These are phyloP conservation scores for Pterula multifida DNA, from an alignment of 1,284 basidiomycete genomes.

Conservation along the genomic window DNA sequence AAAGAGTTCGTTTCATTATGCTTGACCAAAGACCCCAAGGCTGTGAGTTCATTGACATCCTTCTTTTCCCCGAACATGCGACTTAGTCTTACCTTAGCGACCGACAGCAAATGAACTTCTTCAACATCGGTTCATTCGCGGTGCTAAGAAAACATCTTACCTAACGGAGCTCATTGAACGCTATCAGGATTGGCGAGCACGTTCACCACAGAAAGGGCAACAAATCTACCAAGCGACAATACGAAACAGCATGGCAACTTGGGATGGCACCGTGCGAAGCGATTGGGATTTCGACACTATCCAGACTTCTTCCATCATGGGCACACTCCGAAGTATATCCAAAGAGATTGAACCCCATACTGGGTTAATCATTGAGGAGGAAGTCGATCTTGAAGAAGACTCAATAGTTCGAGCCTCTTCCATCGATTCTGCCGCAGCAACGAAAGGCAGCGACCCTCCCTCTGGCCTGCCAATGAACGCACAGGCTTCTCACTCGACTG, in stretches of 20 bases:
- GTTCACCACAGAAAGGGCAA: slow-evolving; percentile 39
- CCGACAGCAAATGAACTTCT: slow-evolving; percentile 86
- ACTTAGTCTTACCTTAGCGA: slow-evolving; percentile 37
- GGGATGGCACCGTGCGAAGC: slow-evolving; percentile 72
- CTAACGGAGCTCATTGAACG: slow-evolving; percentile 83
- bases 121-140: slow-evolving; percentile 84
- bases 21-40: slow-evolving; percentile 82
- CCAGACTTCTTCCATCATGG: slow-evolving; percentile 60
- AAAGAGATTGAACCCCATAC: slow-evolving; percentile 46
- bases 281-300: slow-evolving; percentile 97
- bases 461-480: slow-evolving; percentile 37
- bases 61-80: slow-evolving; percentile 9
- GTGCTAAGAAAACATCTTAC: slow-evolving; percentile 70
- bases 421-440: slow-evolving; percentile 44
- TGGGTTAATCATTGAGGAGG: slow-evolving; percentile 39
- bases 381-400: slow-evolving; percentile 29
- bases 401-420: slow-evolving; percentile 36
- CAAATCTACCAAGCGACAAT: slow-evolving; percentile 43
- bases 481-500: slow-evolving; percentile 54
- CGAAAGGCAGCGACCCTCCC: slow-evolving; percentile 49
- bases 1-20: slow-evolving; percentile 89
- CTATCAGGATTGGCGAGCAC: slow-evolving; percentile 56
- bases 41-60: slow-evolving; percentile 32
- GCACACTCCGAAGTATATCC: slow-evolving; percentile 56
- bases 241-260: slow-evolving; percentile 36